Evolutionary conservation across 257 asterid species (phyloP).

Genomic region (Capsicum rhomboideum): DNA sequence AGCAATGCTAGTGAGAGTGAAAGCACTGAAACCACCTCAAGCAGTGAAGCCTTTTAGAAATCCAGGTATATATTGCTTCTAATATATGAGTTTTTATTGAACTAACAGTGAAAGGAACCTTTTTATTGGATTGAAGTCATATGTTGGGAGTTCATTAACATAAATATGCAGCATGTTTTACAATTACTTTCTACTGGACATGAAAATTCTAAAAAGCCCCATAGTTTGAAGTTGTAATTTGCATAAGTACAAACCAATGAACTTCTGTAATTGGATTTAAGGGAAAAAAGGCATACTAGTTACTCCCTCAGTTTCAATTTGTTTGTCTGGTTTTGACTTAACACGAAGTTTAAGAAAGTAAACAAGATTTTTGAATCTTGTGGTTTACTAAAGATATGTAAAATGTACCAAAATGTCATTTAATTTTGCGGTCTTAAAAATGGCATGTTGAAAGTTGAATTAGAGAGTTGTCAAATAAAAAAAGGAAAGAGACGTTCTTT

Average conservation of each 20-base stretch:
- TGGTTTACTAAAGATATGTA: too few species aligned
- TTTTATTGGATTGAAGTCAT: neutral
- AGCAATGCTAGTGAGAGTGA: constrained; percentile 7
- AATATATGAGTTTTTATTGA: neutral
- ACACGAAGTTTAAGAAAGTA: too few species aligned
- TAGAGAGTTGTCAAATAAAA: too few species aligned
- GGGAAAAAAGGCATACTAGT: neutral
- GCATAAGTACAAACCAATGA: neutral
- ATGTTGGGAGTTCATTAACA: neutral
- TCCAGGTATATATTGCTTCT: neutral
- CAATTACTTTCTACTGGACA: neutral
- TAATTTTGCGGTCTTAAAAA: too few species aligned
- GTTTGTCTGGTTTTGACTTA: too few species aligned
- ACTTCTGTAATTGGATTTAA: neutral
- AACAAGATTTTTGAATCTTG: too few species aligned
- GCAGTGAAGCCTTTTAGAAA: neutral
- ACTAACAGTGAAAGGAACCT: neutral
- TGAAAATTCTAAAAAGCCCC: neutral
- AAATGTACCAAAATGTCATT: too few species aligned
- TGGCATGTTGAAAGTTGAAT: too few species aligned
- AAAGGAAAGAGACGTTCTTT: too few species aligned
- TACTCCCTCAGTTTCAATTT: too few species aligned
- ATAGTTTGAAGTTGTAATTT: neutral
- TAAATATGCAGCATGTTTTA: neutral
- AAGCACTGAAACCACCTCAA: neutral